These are phyloP conservation scores for Chaetomium strumarium DNA, from an alignment of 2,329 filamentous ascomycete species.

Conservation along the genomic window DNA sequence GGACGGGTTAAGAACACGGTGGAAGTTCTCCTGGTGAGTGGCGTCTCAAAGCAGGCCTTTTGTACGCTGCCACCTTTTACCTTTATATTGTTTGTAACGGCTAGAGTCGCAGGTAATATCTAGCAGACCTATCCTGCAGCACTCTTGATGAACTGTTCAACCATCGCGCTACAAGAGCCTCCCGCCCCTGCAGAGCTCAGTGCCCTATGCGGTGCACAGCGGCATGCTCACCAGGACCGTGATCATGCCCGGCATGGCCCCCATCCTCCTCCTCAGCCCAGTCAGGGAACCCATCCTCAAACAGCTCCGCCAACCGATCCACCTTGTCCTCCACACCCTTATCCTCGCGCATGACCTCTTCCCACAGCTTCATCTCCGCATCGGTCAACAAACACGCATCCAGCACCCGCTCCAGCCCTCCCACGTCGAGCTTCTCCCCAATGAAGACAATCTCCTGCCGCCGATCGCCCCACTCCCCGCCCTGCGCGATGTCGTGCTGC, in stretches of 20 bases:
- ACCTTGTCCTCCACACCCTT: neutral
- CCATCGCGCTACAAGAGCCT: too few relatives aligned
- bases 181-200: too few relatives aligned
- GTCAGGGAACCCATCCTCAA: neutral
- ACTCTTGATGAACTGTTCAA: too few relatives aligned
- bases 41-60: too few relatives aligned
- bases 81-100: too few relatives aligned
- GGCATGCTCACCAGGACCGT: neutral
- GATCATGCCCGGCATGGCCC: neutral
- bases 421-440: slow-evolving; percentile 55
- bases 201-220: too few relatives aligned
- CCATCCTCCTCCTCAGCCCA: neutral
- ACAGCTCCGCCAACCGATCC: neutral
- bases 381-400: slow-evolving; percentile 59
- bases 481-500: slow-evolving; percentile 37
- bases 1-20: too few relatives aligned
- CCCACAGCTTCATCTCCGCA: slow-evolving; percentile 44
- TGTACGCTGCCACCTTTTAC: too few relatives aligned
- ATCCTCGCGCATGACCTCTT: slow-evolving; percentile 2
- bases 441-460: slow-evolving; percentile 71
- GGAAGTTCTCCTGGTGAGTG: too few relatives aligned
- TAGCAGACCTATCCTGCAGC: too few relatives aligned
- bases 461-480: slow-evolving; percentile 61
- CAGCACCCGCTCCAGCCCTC: slow-evolving; percentile 45
- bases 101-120: too few relatives aligned